Evolutionary conservation across 2,329 filamentous ascomycete species (phyloP), one percentile per base, ranked within the genome.

Genomic region (Stachybotrys elegans): DNA sequence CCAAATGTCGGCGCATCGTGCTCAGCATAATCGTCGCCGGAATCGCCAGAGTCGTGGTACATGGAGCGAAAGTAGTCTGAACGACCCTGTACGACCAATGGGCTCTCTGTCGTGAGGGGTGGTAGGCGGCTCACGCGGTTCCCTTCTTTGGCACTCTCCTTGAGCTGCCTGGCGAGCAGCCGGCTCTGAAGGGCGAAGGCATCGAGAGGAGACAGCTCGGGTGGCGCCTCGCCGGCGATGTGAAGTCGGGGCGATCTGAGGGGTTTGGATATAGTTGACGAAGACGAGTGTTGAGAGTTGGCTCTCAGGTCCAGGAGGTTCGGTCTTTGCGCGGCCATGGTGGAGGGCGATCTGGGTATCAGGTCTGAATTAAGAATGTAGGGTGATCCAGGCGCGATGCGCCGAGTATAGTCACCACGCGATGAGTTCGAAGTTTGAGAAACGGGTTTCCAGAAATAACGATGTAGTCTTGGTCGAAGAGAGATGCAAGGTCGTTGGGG

Each of bases 131-230:
- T 96, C 67, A 96, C 79, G 46, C 91, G 81, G 51, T 83, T 81
- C 40, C 88, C 90, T 49, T 79, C 78, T 58, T 79, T 83, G 57
- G 81, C 78, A 51, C 80, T 84, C 54, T 93, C 84, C 63, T 95
- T 85, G 48, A 98, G 80, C 66, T 95, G 86, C 67, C 82, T 87
- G 31, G 90, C 90, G 42, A 98, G 78, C 55, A 94, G 71, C 46
- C 92, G 84, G 56, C 91, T 94, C 61, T 97, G 92, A 49, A 92
- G 77, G 19, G 92, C 92, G 61, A 98, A 94, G 39, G 92, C 92
- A 74, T 98, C 93, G 51, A 98, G 78, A 11, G 93, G 93, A 7
- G 93, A 97, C 45, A 97, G 76, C 42, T 93, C 87, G 5, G 93
- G 93, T 17, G 93, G 92, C 1, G 86, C 78, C 55, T 92, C 87